Evolutionary conservation across 1,284 basidiomycete species (phyloP), one percentile per base, ranked within the genome.

Genomic region (Macrocystidia cucumis): DNA sequence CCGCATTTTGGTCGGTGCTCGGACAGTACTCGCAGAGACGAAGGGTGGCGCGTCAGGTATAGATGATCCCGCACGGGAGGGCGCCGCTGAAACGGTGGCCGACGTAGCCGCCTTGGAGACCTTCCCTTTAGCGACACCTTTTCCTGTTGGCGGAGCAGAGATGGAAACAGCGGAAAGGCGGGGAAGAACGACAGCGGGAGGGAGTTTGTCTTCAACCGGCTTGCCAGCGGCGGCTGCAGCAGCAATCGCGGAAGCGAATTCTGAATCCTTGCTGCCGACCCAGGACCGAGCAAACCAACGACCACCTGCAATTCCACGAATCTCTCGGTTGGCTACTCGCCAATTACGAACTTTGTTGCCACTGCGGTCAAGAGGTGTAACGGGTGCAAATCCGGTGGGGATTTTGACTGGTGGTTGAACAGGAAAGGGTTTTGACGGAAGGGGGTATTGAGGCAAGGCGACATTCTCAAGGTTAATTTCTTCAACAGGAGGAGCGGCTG

Each of bases 261-360:
- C 72, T 9, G 80, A 84, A 28, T 83, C 79, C 54, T 83, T 85
- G 40, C 78, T 77, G n/a, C 82, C 84, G 9, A 82, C 78, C 83
- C 82, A 87, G 9, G 78, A 62, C 18, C 69, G 69, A 5, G 74
- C 59, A 46, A 86, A 79, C 84, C 84, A 87, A 18, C 83, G 70
- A 2, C 83, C 83, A 9, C 83, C 83, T 20, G 77, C 84, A 36
- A 87, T 84, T 6, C 83, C 84, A 27, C 80, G 66, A 31, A 87
- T 74, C 53, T 87, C 84, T 32, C 84, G 72, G 39, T 78, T 68
- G 4, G 80, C 83, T 27, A 69, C 52, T 30, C 81, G 69, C 83
- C 83, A 87, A 39, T 70, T 74, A 27, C 83, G 72, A 9, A 74
- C 72, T 44, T 73, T 71, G 26, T 66, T 69, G 7, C 63, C 62